phyloP scores from a whole-genome alignment of 1,139 yeast genomes.

The Pichia terricola region DNA sequence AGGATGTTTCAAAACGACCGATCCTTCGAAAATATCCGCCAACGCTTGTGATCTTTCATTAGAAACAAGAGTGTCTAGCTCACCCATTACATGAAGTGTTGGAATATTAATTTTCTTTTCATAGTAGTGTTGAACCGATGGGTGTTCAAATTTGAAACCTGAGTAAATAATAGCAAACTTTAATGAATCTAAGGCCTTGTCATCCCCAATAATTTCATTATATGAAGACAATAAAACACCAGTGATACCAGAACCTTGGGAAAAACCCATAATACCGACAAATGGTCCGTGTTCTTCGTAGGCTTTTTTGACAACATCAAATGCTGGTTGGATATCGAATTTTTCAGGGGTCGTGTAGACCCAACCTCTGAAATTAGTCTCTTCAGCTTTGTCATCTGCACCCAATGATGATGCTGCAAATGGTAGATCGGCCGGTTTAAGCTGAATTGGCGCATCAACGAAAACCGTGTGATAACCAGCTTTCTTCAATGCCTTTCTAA shows the following conservation, averaged over 20 bases:
- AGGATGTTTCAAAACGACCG: constrained; percentile 55
- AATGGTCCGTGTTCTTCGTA: constrained; percentile 74
- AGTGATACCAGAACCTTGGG: constrained; percentile 89
- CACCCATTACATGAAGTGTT: constrained; percentile 73
- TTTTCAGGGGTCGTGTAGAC: constrained; percentile 31
- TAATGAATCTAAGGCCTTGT: constrained; percentile 28
- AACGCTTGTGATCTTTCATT: constrained; percentile 56
- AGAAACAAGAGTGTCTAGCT: constrained; percentile 81
- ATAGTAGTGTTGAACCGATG: constrained; percentile 40
- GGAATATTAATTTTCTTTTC: constrained; percentile 40
- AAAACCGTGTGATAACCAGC: constrained; percentile 63
- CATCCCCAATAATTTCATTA: constrained; percentile 24
- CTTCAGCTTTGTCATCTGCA: constrained; percentile 31
- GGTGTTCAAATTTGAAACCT: constrained; percentile 61
- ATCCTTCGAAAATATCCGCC: constrained; percentile 43
- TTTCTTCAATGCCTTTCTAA: constrained; percentile 62
- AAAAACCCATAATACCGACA: constrained; percentile 80
- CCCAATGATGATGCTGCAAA: constrained; percentile 31
- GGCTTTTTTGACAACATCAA: constrained; percentile 43
- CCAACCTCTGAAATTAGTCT: constrained; percentile 48
- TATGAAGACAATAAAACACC: constrained; percentile 41
- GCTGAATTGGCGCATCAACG: constrained; percentile 62
- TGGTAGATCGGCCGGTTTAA: constrained; percentile 64
- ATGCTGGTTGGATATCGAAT: constrained; percentile 34
- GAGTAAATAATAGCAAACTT: constrained; percentile 69